Conservation (phyloP, 441 rosid species). For the Omphalea diandra region DNA sequence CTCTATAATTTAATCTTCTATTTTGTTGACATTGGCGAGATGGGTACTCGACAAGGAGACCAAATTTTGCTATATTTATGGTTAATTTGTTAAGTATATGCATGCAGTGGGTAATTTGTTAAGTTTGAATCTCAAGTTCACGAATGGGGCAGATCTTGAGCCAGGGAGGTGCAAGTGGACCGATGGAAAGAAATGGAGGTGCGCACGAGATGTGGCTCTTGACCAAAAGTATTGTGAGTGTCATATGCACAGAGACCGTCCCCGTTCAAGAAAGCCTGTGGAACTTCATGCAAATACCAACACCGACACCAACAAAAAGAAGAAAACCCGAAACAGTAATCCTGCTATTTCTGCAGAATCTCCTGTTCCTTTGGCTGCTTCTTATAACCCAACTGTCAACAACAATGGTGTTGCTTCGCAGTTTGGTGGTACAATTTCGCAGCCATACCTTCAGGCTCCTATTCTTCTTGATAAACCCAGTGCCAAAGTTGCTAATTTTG, state of each 20-base stretch:
- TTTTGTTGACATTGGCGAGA: neutral
- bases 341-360: neutral
- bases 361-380: slow-evolving; percentile 12
- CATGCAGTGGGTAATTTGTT: slow-evolving; percentile 2
- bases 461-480: neutral
- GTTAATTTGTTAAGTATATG: too few species aligned
- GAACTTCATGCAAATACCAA: slow-evolving; percentile 36
- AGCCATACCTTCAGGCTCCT: neutral
- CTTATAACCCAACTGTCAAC: too few species aligned
- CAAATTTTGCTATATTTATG: neutral
- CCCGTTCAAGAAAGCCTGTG: slow-evolving; percentile 60
- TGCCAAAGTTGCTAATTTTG: slow-evolving; percentile 19
- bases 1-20: neutral
- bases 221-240: slow-evolving; percentile 29
- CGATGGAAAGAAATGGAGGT: slow-evolving; percentile 32
- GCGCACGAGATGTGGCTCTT: slow-evolving; percentile 21
- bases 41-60: too few species aligned
- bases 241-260: slow-evolving; percentile 28
- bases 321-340: slow-evolving; percentile 31
- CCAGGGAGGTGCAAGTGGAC: slow-evolving; percentile 28
- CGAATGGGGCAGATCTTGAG: slow-evolving; percentile 18
- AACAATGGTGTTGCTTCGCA: neutral
- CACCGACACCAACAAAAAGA: slow-evolving; percentile 24
- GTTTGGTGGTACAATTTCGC: neutral
- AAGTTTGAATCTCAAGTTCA: neutral